A percentile compares a stretch with the other conserved stretches of the same genome.
These are phyloP conservation scores for Wickerhamomyces sp. DNA, from an alignment of 1,139 yeast genomes.

Conservation along the genomic window DNA sequence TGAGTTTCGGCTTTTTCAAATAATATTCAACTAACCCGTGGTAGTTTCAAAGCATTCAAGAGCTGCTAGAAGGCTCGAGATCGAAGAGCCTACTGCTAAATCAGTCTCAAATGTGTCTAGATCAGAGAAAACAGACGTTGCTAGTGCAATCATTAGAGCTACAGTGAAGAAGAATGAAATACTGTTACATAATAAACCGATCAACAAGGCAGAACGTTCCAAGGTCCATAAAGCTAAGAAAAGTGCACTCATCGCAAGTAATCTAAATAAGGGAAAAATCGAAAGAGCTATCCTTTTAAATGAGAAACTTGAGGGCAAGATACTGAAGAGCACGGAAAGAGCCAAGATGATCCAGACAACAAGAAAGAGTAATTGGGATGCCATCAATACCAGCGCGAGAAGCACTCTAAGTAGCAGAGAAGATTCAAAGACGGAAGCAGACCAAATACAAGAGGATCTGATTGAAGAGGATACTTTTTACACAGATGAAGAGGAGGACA, in stretches of 20 bases:
- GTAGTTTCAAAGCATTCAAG: slow-evolving; percentile 64
- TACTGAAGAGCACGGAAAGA: slow-evolving; percentile 58
- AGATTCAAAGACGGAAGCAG: slow-evolving; percentile 4
- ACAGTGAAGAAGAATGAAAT: slow-evolving; percentile 63
- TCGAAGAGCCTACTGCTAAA: slow-evolving; percentile 43
- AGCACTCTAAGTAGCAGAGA: slow-evolving; percentile 7
- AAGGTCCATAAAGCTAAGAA: slow-evolving; percentile 25
- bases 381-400: slow-evolving; percentile 46
- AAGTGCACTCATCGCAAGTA: slow-evolving; percentile 33
- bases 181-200: slow-evolving; percentile 47
- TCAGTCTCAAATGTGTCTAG: slow-evolving; percentile 51
- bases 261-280: slow-evolving; percentile 33
- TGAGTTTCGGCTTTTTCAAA: not conserved
- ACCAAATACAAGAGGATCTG: slow-evolving; percentile 24
- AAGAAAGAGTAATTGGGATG: slow-evolving; percentile 72
- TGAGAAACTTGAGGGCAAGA: slow-evolving; percentile 57
- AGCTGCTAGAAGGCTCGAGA: slow-evolving; percentile 69
- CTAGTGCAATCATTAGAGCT: slow-evolving; percentile 62
- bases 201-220: slow-evolving; percentile 39
- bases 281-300: slow-evolving; percentile 49
- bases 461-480: slow-evolving; percentile 23
- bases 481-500: slow-evolving; percentile 18
- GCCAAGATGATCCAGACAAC: slow-evolving; percentile 57
- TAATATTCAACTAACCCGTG: not conserved
- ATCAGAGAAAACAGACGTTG: slow-evolving; percentile 51